These are phyloP conservation scores for Hyphopichia pseudoburtonii DNA, from an alignment of 1,139 yeast species.

Conservation along the genomic window DNA sequence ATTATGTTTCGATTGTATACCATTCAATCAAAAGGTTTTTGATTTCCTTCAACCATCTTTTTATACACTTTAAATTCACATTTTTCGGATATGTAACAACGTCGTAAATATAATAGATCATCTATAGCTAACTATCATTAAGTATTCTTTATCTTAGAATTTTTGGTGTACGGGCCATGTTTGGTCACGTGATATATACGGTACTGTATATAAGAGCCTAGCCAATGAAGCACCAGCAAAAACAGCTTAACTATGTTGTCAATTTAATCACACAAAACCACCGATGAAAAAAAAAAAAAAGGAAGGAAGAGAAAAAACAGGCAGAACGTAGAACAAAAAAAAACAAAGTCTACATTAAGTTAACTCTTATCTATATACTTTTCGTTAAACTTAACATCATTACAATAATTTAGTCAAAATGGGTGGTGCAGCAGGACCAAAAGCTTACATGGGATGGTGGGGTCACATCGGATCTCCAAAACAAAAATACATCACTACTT, in stretches of 20 bases:
- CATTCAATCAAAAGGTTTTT: no score
- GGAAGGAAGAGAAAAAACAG: not conserved
- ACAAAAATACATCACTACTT: slow-evolving; percentile 83
- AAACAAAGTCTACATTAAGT: not conserved
- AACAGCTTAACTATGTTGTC: not conserved
- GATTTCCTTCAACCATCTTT: no score
- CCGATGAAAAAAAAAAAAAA: not conserved
- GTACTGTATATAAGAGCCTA: not conserved
- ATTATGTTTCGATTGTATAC: no score
- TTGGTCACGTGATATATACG: not conserved
- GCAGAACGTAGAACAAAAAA: not conserved
- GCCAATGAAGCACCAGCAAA: slow-evolving; percentile 5
- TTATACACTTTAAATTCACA: no score
- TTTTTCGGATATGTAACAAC: no score
- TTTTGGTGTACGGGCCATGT: not conserved
- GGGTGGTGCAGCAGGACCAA: slow-evolving; percentile 78
- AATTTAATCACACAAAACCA: not conserved
- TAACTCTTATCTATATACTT: not conserved
- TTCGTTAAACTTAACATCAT: not conserved
- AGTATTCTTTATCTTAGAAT: not conserved
- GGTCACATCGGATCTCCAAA: slow-evolving; percentile 82
- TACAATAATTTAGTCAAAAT: slow-evolving; percentile 24
- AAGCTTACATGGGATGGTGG: slow-evolving; percentile 97
- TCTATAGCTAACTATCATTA: not conserved
- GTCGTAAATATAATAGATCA: not conserved